Evolutionary conservation across 2,329 filamentous ascomycete genomes (phyloP).

Genomic region (Fusarium proliferatum): DNA sequence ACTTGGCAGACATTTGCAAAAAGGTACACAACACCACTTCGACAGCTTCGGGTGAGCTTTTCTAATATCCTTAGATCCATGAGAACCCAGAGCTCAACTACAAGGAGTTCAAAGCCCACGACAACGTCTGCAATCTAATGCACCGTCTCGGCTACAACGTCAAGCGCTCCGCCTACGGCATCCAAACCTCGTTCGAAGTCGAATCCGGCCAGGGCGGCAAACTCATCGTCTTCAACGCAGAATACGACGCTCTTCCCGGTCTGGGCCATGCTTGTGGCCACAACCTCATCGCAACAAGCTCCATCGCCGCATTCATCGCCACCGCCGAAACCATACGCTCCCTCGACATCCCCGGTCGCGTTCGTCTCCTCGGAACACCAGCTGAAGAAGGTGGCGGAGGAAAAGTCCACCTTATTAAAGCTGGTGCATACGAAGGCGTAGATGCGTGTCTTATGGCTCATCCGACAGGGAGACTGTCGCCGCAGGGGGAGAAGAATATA

Average conservation of each 20-base stretch:
- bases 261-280: constrained; percentile 32
- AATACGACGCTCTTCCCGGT: constrained; percentile 30
- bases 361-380: constrained; percentile 56
- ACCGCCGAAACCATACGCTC: constrained; percentile 28
- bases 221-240: constrained; percentile 31
- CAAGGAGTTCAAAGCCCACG: constrained; percentile 23
- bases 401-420: constrained; percentile 59
- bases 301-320: constrained; percentile 26
- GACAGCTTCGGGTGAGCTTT: background rate
- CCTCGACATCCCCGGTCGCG: background rate
- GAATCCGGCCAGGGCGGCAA: constrained; percentile 24
- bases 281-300: constrained; percentile 30
- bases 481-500: background rate
- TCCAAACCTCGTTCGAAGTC: constrained; percentile 26
- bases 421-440: constrained; percentile 56
- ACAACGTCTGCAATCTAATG: constrained; percentile 22
- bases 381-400: constrained; percentile 65
- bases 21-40: background rate
- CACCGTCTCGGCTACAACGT: constrained; percentile 11
- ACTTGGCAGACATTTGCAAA: constrained; percentile 29
- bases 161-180: constrained; percentile 11
- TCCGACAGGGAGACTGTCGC: constrained; percentile 26
- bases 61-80: background rate
- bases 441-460: constrained; percentile 48
- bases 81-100: constrained; percentile 30